phyloP scores from a whole-genome alignment of 2,329 filamentous ascomycete genomes.

The Alternaria sp. region DNA sequence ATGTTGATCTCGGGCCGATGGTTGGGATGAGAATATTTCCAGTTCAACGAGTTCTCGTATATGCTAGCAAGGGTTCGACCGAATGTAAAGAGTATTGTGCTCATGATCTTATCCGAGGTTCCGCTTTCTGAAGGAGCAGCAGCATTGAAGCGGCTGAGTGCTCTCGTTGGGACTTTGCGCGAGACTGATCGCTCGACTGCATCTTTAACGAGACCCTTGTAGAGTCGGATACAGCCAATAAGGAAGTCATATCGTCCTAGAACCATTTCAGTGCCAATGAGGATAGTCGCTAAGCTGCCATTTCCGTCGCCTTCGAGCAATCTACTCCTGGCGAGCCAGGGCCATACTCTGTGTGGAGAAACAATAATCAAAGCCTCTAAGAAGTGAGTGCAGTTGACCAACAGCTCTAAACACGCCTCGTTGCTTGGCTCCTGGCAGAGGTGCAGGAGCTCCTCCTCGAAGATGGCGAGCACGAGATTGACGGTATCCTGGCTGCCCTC shows the following conservation, averaged over 20 bases:
- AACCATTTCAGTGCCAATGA: constrained; percentile 83
- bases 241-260: constrained; percentile 81
- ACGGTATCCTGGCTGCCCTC: constrained; percentile 75
- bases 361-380: constrained; percentile 74
- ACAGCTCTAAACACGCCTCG: constrained; percentile 71
- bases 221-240: constrained; percentile 75
- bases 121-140: constrained; percentile 68
- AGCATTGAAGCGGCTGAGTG: constrained; percentile 59
- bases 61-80: constrained; percentile 81
- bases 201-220: constrained; percentile 78
- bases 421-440: constrained; percentile 64
- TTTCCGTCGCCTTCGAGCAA: constrained; percentile 80
- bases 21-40: constrained; percentile 77
- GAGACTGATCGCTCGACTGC: constrained; percentile 74
- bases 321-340: constrained; percentile 82
- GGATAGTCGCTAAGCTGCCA: constrained; percentile 78
- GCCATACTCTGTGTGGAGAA: constrained; percentile 89
- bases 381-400: constrained; percentile 82
- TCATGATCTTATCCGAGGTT: constrained; percentile 80
- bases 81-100: constrained; percentile 75
- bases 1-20: constrained; percentile 75
- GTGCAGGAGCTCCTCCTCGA: constrained; percentile 72
- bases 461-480: constrained; percentile 81
- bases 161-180: constrained; percentile 66
- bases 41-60: constrained; percentile 84